Percentiles rank a stretch among this genome's conserved stretches.
These are phyloP conservation scores for Lunularia cruciata DNA, from an alignment of 225 moss, liverwort and hornwort species.

Conservation along the genomic window DNA sequence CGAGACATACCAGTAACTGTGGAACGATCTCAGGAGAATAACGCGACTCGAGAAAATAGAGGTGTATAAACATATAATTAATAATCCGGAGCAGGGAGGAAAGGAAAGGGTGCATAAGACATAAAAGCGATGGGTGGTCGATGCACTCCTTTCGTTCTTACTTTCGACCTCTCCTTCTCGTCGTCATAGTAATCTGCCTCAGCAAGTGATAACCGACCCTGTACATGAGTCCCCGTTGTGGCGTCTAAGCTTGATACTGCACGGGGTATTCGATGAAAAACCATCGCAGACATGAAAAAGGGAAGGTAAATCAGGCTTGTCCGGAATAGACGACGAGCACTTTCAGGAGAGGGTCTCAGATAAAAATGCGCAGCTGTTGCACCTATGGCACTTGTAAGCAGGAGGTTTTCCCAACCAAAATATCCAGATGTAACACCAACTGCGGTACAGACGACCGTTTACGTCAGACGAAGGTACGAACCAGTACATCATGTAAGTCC, in stretches of 20 bases:
- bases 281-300: constrained; percentile 69
- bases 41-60: too few relatives aligned
- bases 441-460: constrained; percentile 21
- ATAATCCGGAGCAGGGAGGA: constrained; percentile 78
- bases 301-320: constrained; percentile 81
- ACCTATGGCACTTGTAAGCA: constrained; percentile 65
- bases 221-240: constrained; percentile 5
- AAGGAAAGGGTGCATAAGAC: constrained; percentile 93
- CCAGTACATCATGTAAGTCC: too few relatives aligned
- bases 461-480: too few relatives aligned
- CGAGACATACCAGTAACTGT: too few relatives aligned
- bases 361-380: constrained; percentile 66
- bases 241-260: constrained; percentile 32
- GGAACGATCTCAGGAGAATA: too few relatives aligned
- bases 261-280: constrained; percentile 77
- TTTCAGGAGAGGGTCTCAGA: constrained; percentile 51
- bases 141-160: constrained; percentile 34
- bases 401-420: constrained; percentile 63
- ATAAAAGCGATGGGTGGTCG: constrained; percentile 73
- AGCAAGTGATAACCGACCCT: constrained; percentile 4
- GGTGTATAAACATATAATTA: too few relatives aligned
- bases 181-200: constrained; percentile 31
- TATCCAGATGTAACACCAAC: constrained; percentile 57
- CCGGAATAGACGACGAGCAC: constrained; percentile 77
- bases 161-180: constrained; percentile 31